Evolutionary conservation across 768 basidiomycete species (phyloP).

Genomic region (Cubamyces lactineus): DNA sequence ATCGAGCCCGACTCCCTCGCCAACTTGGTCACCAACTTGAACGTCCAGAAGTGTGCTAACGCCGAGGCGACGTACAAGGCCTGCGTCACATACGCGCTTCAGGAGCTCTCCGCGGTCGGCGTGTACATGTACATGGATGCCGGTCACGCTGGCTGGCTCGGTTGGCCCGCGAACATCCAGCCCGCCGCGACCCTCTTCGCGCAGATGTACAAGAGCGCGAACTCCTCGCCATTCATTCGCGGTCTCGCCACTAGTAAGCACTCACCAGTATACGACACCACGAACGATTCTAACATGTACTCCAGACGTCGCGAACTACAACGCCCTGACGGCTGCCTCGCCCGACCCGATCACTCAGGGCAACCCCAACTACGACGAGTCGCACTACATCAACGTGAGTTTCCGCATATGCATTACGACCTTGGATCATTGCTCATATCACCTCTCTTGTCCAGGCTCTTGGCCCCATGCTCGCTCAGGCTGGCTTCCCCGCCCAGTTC

Average conservation of each 20-base stretch:
- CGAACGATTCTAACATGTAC: not conserved
- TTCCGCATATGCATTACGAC: not conserved
- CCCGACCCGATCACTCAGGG: slow-evolving; percentile 66
- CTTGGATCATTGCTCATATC: not conserved
- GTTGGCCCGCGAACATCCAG: slow-evolving; percentile 65
- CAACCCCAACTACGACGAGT: slow-evolving; percentile 64
- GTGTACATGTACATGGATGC: slow-evolving; percentile 68
- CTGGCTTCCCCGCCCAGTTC: slow-evolving; percentile 61
- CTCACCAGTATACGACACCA: not conserved
- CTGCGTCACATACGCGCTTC: slow-evolving; percentile 57
- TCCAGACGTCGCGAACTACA: slow-evolving; percentile 38
- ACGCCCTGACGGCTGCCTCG: slow-evolving; percentile 44
- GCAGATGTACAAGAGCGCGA: slow-evolving; percentile 52
- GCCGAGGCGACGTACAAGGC: slow-evolving; percentile 56
- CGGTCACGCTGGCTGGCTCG: slow-evolving; percentile 68
- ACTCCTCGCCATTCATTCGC: slow-evolving; percentile 58
- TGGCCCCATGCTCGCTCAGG: slow-evolving; percentile 45
- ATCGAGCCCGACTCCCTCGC: slow-evolving; percentile 71
- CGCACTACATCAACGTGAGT: slow-evolving; percentile 57
- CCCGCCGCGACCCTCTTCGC: slow-evolving; percentile 62
- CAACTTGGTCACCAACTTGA: slow-evolving; percentile 71
- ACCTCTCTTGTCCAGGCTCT: slow-evolving; percentile 42
- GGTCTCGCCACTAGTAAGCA: slow-evolving; percentile 57
- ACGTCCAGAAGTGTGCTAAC: slow-evolving; percentile 55
- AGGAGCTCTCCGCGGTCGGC: slow-evolving; percentile 56